Conservation (phyloP, 768 basidiomycete genomes). For the Tricholoma saponaceum region DNA sequence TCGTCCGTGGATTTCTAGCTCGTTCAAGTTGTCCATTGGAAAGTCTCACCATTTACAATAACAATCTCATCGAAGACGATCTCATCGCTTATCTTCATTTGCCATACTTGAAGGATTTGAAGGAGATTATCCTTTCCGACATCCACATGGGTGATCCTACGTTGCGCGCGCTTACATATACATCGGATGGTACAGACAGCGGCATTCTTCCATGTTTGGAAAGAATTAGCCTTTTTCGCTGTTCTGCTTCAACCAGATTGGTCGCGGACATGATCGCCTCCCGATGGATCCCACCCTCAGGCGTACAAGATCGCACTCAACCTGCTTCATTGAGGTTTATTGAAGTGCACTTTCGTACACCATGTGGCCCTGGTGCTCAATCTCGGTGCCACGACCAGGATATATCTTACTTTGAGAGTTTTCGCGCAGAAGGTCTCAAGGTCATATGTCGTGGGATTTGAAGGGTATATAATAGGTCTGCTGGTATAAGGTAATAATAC, state of each 20-base stretch:
- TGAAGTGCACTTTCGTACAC: neutral
- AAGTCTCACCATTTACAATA: neutral
- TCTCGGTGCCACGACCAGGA: neutral
- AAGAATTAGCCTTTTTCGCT: neutral
- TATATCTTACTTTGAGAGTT: neutral
- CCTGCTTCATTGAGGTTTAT: neutral
- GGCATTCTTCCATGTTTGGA: neutral
- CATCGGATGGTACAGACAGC: neutral
- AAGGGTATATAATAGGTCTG: too few species aligned
- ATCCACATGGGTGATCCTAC: neutral
- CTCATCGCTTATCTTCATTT: neutral
- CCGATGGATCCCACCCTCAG: neutral
- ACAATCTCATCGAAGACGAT: neutral
- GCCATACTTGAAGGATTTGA: neutral
- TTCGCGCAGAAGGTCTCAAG: neutral
- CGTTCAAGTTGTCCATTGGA: constrained; percentile 2
- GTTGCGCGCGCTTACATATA: neutral
- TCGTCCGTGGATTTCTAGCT: neutral
- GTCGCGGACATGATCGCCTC: neutral
- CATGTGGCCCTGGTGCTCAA: neutral
- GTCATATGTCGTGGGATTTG: neutral
- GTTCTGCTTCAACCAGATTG: neutral
- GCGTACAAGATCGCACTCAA: neutral
- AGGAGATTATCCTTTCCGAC: neutral
- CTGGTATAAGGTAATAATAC: too few species aligned